Conservation (phyloP, 345 rosid genomes). For the Ricinus communis region DNA sequence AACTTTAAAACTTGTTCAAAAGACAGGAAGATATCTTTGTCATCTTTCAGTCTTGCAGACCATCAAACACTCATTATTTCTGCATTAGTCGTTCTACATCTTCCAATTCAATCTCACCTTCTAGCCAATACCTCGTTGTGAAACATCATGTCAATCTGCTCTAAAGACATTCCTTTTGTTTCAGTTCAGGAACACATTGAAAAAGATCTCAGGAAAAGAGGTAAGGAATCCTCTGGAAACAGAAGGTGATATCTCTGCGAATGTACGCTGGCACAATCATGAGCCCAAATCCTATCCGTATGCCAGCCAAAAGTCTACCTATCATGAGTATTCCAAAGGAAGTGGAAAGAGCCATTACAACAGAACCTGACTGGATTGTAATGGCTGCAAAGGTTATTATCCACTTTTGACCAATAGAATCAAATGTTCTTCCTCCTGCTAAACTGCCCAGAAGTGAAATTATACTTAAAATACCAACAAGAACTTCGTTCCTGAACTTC, state of each 20-base stretch:
- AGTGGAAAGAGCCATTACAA: constrained; percentile 22
- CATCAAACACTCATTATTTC: too few species aligned
- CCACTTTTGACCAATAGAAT: constrained; percentile 26
- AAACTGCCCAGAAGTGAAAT: constrained; percentile 28
- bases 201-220: constrained; percentile 19
- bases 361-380: constrained; percentile 18
- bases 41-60: too few species aligned
- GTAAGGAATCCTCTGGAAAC: constrained; percentile 23
- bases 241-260: constrained; percentile 22
- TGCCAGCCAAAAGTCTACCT: constrained; percentile 19
- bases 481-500: constrained; percentile 21
- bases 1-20: too few species aligned
- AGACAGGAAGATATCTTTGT: too few species aligned
- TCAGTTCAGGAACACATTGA: constrained; percentile 10
- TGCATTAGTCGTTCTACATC: constrained; percentile 6
- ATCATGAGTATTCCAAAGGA: constrained; percentile 19
- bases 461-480: constrained; percentile 23
- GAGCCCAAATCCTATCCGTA: constrained; percentile 21
- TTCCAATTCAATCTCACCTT: constrained; percentile 14
- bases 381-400: constrained; percentile 19
- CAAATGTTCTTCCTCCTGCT: constrained; percentile 28
- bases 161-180: constrained; percentile 40
- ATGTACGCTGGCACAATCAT: constrained; percentile 26
- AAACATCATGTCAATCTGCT: constrained; percentile 29
- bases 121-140: constrained; percentile 9